phyloP scores from a whole-genome alignment of 1,139 yeast genomes.

The Hansenula sp. region DNA sequence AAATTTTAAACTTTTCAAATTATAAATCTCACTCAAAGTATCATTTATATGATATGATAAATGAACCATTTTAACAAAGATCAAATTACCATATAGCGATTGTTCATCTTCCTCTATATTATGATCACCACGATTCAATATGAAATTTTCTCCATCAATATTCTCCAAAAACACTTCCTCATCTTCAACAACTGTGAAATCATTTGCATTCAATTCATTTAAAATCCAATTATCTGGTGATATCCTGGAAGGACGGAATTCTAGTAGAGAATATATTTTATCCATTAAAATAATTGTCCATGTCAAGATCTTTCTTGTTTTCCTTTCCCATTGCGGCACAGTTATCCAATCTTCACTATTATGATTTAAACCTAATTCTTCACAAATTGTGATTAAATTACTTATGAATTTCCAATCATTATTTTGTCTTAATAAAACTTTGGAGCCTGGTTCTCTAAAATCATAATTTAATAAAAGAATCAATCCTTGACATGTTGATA shows the following conservation, averaged over 20 bases:
- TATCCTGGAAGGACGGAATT: constrained; percentile 22
- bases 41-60: constrained; percentile 21
- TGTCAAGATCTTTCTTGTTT: constrained; percentile 19
- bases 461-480: constrained; percentile 31
- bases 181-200: constrained; percentile 16
- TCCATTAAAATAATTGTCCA: constrained; percentile 25
- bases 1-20: constrained; percentile 19
- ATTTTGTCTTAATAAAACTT: constrained; percentile 7
- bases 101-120: constrained; percentile 6
- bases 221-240: constrained; percentile 21
- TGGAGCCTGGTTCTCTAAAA: constrained; percentile 6
- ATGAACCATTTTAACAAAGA: constrained; percentile 23
- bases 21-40: constrained; percentile 16
- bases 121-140: constrained; percentile 3
- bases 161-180: constrained; percentile 10
- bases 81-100: constrained; percentile 15
- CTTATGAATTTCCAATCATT: constrained; percentile 21
- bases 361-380: constrained; percentile 24
- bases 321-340: constrained; percentile 24
- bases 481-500: constrained; percentile 42
- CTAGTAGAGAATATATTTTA: constrained; percentile 23
- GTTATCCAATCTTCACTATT: constrained; percentile 21
- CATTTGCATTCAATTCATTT: constrained; percentile 13
- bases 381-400: constrained; percentile 19
- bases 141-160: constrained; percentile 3